phyloP scores from a whole-genome alignment of 2,329 filamentous ascomycete species.

The Pseudocercospora eumusae region DNA sequence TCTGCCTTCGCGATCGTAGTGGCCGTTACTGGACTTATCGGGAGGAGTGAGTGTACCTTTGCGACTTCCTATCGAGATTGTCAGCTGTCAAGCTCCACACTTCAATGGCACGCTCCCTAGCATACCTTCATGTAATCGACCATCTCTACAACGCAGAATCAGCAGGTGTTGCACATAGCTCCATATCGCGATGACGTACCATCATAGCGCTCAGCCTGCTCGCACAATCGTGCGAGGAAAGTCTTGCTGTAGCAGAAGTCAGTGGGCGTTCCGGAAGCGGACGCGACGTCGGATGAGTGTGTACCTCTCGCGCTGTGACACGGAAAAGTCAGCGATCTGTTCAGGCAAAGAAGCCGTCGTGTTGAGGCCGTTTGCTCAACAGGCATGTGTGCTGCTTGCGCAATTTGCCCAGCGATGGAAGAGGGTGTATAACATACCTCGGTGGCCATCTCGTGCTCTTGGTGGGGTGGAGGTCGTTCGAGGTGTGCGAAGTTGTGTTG shows the following conservation, averaged over 20 bases:
- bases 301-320: constrained; percentile 54
- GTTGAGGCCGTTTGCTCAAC: constrained; percentile 37
- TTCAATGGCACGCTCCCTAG: constrained; percentile 1
- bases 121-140: constrained; percentile 95
- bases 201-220: constrained; percentile 99
- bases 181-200: constrained; percentile 54
- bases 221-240: constrained; percentile 98
- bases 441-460: constrained; percentile 54
- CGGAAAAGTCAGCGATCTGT: constrained; percentile 44
- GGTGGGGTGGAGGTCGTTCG: not conserved
- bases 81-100: constrained; percentile 36
- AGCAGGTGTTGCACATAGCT: constrained; percentile 26
- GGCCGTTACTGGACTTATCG: constrained; percentile 22
- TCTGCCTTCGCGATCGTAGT: constrained; percentile 20
- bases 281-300: constrained; percentile 21
- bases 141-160: constrained; percentile 67
- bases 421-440: constrained; percentile 57
- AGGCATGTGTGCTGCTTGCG: constrained; percentile 34
- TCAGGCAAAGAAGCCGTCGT: constrained; percentile 25
- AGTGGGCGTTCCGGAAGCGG: constrained; percentile 26
- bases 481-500: constrained; percentile 3
- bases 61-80: constrained; percentile 74
- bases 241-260: constrained; percentile 78
- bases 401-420: constrained; percentile 36
- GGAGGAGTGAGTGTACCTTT: constrained; percentile 61